Percentiles rank a stretch among this genome's conserved stretches.
These are phyloP conservation scores for Acorus gramineus DNA, from an alignment of 106 monocot species.

Conservation along the genomic window DNA sequence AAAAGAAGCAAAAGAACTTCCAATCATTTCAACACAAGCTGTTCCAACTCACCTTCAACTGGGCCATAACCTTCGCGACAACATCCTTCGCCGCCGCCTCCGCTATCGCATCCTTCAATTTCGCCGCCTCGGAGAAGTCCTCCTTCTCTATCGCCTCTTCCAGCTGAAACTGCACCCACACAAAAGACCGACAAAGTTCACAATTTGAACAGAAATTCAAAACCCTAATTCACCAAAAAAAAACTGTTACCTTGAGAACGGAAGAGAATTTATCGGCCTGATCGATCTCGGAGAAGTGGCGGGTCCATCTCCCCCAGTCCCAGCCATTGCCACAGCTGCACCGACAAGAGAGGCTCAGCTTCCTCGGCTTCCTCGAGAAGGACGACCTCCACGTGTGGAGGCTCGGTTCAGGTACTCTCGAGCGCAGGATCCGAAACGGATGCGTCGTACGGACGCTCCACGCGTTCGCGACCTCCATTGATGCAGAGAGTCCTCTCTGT, in stretches of 20 bases:
- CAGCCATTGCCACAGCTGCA: constrained; percentile 29
- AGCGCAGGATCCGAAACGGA: no score
- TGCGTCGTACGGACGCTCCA: no score
- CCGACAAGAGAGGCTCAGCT: constrained; percentile 15
- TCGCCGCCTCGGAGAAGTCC: constrained; percentile 74
- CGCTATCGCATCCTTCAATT: constrained; percentile 57
- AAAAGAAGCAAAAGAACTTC: neutral
- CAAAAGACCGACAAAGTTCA: neutral
- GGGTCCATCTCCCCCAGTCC: constrained; percentile 73
- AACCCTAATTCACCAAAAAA: neutral
- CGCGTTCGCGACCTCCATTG: no score
- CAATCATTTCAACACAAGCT: neutral
- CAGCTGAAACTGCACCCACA: constrained; percentile 60
- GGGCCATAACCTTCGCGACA: constrained; percentile 59
- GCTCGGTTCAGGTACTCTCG: no score
- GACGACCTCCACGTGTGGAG: no score
- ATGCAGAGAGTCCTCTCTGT: no score
- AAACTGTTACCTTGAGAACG: constrained; percentile 45
- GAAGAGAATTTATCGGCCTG: constrained; percentile 61
- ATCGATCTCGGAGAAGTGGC: constrained; percentile 71
- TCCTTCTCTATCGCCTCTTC: constrained; percentile 93
- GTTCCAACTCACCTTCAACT: constrained; percentile 40
- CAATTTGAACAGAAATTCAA: neutral
- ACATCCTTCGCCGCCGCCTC: constrained; percentile 63
- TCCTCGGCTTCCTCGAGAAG: no score